phyloP scores from a whole-genome alignment of 2,329 filamentous ascomycete genomes.

The Boeremia lycopersici region DNA sequence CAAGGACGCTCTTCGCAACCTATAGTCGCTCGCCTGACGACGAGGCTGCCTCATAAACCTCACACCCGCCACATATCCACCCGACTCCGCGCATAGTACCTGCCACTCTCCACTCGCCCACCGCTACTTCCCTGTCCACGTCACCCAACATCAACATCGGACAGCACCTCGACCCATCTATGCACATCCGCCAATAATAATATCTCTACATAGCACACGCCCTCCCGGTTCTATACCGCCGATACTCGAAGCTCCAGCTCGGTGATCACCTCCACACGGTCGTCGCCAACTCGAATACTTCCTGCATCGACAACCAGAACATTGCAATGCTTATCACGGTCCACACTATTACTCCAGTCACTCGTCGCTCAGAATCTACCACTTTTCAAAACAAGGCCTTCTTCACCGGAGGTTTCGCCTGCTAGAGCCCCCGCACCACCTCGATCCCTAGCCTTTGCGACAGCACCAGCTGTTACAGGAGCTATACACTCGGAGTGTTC shows the following conservation, averaged over 20 bases:
- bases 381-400: constrained; percentile 49
- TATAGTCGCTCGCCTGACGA: constrained; percentile 24
- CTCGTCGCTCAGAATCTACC: constrained; percentile 51
- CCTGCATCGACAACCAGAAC: constrained; percentile 34
- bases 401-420: constrained; percentile 44
- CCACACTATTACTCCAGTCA: constrained; percentile 49
- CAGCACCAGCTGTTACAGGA: constrained; percentile 41
- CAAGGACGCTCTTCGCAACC: constrained; percentile 29
- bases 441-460: constrained; percentile 45
- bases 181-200: constrained; percentile 37
- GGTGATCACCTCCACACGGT: constrained; percentile 34
- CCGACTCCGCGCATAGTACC: neutral
- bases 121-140: constrained; percentile 37
- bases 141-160: constrained; percentile 26
- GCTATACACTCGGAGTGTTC: constrained; percentile 46
- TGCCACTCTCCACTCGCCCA: constrained; percentile 18
- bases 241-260: constrained; percentile 35
- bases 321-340: constrained; percentile 44
- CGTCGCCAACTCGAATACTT: constrained; percentile 38
- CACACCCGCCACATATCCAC: constrained; percentile 6
- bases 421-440: constrained; percentile 45
- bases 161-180: constrained; percentile 23
- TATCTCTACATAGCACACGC: constrained; percentile 24
- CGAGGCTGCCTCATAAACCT: constrained; percentile 23
- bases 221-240: constrained; percentile 15